Base-by-base conservation (phyloP, 768 basidiomycete genomes). In the Suillus plorans region DNA sequence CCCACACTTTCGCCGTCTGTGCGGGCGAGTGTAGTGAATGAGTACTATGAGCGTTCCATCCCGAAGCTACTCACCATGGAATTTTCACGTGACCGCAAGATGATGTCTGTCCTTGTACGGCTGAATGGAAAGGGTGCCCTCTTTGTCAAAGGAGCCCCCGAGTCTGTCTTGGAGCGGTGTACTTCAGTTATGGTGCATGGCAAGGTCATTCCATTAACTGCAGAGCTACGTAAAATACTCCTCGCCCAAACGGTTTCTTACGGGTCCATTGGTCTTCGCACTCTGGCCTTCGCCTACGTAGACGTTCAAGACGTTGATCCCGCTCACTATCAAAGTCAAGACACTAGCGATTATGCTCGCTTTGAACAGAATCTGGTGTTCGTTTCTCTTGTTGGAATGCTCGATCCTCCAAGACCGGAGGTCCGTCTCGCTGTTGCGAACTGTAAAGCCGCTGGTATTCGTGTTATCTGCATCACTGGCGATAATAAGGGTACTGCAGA, bases 401-500 rank as follows among this genome's bases (percentile, higher is more conserved):
- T 97, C 50, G 97, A 99, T 73, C 97, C 97, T 25, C 97, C 97
- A 6, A 91, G 97, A 36, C 96, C 97, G 5, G 97, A 98, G 78
- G 97, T 95, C 47, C 84, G 85, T 39, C 82, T 76, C 42, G 96
- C 97, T 13, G 87, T 99, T 36, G 91, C 89, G 41, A 94, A 93
- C 74, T 98, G 96, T 80, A 88, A 82, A 69, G 89, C 92, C 18
- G 97, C 96, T 9, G 97, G 97, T 18, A 97, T 99, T 69, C 86
- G 96, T 45, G 95, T 98, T 53, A 88, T 99, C 70, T 97, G 97
- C 72, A 97, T 99, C 75, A 99, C 97, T 4, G 97, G 97, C 49
- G 97, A 99, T 78, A 98, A 97, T 81, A 96, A 96, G 81, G 89
- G 91, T 66, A 99, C 97, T 22, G 97, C 96, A 52, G 97, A 98